Conservation (phyloP, 768 basidiomycete species). For the Podaxis carcinomalis region DNA sequence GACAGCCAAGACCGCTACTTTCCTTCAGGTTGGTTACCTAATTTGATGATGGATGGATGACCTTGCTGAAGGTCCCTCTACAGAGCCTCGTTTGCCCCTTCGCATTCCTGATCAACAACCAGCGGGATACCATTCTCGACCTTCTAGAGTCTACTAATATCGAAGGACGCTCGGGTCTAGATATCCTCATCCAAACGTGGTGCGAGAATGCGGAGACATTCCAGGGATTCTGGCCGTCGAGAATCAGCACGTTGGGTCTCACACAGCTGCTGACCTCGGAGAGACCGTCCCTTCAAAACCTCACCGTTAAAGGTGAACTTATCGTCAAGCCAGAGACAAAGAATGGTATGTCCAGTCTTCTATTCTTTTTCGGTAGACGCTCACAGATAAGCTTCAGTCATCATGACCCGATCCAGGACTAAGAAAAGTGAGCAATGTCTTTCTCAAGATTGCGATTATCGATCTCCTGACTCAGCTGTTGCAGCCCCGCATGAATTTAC, state of each 20-base stretch:
- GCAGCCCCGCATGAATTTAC: conserved; percentile 86
- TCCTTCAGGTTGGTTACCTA: conserved; percentile 63
- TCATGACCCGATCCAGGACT: conserved; percentile 94
- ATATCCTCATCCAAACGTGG: conserved; percentile 89
- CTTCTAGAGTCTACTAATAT: conserved; percentile 69
- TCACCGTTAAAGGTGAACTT: conserved; percentile 89
- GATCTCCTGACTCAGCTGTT: conserved; percentile 11
- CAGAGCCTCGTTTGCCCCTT: conserved; percentile 91
- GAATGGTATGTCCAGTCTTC: conserved; percentile 59
- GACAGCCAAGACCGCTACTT: conserved; percentile 85
- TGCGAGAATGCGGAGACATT: conserved; percentile 93
- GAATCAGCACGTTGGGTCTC: conserved; percentile 81
- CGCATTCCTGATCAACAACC: conserved; percentile 87
- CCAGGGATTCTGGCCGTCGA: conserved; percentile 91
- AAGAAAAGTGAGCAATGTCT: conserved; percentile 61
- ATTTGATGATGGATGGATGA: neutral
- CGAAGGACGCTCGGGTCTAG: conserved; percentile 63
- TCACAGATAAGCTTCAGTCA: conserved; percentile 52
- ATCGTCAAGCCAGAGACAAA: conserved; percentile 78
- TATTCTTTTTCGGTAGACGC: conserved; percentile 10
- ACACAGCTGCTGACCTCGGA: conserved; percentile 66
- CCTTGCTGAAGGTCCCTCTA: neutral
- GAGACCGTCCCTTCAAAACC: conserved; percentile 58
- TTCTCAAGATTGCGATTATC: conserved; percentile 7
- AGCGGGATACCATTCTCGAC: conserved; percentile 73